Evolutionary conservation across 2,329 filamentous ascomycete species (phyloP).

Genomic region (Lasiodiplodia theobromae): DNA sequence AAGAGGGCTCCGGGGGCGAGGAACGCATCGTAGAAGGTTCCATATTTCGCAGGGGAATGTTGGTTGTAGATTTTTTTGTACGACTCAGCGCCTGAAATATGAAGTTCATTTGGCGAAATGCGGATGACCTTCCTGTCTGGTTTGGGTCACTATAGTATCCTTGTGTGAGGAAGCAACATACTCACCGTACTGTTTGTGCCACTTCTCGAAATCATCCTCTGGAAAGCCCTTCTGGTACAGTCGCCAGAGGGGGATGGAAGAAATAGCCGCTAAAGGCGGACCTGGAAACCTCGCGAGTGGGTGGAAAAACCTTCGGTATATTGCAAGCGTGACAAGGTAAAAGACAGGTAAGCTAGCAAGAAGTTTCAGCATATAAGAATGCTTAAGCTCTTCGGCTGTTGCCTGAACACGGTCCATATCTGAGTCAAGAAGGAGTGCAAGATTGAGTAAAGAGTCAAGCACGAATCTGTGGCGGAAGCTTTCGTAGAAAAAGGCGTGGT

Average conservation of each 20-base stretch:
- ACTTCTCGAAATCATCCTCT: not conserved
- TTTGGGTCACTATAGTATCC: not conserved
- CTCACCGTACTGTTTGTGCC: conserved; percentile 1
- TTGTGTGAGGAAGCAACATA: not conserved
- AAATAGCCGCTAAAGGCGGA: not conserved
- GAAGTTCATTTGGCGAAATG: not conserved
- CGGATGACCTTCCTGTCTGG: conserved; percentile 4
- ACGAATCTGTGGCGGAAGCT: too few relatives aligned
- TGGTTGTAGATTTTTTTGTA: conserved; percentile 12
- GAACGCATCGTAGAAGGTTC: not conserved
- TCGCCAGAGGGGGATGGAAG: not conserved
- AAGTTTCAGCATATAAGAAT: not conserved
- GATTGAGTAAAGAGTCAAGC: too few relatives aligned
- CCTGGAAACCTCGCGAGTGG: not conserved
- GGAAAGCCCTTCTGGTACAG: not conserved
- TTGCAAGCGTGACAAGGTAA: not conserved
- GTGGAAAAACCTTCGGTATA: conserved; percentile 5
- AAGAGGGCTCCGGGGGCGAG: not conserved
- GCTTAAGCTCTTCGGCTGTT: too few relatives aligned
- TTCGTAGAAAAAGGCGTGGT: too few relatives aligned
- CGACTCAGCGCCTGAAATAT: not conserved
- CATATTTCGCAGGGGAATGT: not conserved
- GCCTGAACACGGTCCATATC: too few relatives aligned
- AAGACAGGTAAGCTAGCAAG: not conserved
- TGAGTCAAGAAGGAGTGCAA: too few relatives aligned